Evolutionary conservation across 345 rosid species (phyloP).

Genomic region (Linum usitatissimum): DNA sequence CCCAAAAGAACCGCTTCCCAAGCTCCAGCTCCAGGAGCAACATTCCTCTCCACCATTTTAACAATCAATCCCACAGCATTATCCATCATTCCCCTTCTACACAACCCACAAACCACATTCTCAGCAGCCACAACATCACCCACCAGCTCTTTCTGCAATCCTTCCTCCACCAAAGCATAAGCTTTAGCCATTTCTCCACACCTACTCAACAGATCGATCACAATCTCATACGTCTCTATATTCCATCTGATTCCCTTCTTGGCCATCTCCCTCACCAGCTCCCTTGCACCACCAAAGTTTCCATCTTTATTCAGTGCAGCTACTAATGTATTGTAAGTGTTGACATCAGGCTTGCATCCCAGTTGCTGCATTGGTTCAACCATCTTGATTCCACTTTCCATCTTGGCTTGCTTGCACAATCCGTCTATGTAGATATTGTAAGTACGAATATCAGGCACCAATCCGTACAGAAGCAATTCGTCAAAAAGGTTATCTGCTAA

Average conservation of each 20-base stretch:
- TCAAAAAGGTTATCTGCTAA: slow-evolving; percentile 65
- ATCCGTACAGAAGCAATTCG: slow-evolving; percentile 66
- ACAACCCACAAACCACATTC: slow-evolving; percentile 37
- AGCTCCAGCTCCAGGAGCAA: slow-evolving; percentile 26
- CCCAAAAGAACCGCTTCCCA: slow-evolving; percentile 33
- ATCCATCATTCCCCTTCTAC: slow-evolving; percentile 31
- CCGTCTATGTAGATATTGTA: slow-evolving; percentile 54
- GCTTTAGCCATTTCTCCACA: slow-evolving; percentile 41
- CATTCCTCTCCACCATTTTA: slow-evolving; percentile 25
- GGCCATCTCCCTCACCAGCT: slow-evolving; percentile 13
- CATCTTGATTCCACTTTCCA: slow-evolving; percentile 46
- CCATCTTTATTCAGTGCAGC: neutral
- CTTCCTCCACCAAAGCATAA: slow-evolving; percentile 40
- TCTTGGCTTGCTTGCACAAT: slow-evolving; percentile 50
- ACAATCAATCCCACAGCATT: slow-evolving; percentile 35
- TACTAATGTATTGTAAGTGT: slow-evolving; percentile 12
- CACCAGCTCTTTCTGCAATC: slow-evolving; percentile 23
- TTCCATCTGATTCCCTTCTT: slow-evolving; percentile 17
- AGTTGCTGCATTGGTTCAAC: slow-evolving; percentile 36
- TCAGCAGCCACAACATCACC: slow-evolving; percentile 19
- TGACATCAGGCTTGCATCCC: slow-evolving; percentile 21
- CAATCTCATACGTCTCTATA: slow-evolving; percentile 31
- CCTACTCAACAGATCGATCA: slow-evolving; percentile 32
- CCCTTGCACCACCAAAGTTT: slow-evolving; percentile 7
- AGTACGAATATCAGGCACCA: slow-evolving; percentile 55